These are phyloP conservation scores for Desmodesmus armatus DNA, from an alignment of 139 green algal species.

Conservation along the genomic window DNA sequence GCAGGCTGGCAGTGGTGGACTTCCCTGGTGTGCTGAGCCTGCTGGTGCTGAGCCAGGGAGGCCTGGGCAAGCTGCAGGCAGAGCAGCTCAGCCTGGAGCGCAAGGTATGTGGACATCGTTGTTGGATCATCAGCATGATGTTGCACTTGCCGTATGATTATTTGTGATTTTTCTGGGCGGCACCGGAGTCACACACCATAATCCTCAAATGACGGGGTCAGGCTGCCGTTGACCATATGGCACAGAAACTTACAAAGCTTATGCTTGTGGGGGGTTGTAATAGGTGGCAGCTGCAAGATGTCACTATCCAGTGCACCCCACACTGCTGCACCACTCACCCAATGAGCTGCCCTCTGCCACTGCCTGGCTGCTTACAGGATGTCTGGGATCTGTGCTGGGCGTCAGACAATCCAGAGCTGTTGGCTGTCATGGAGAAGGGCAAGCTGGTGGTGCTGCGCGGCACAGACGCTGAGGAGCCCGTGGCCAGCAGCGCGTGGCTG, in stretches of 20 bases:
- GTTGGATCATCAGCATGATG: too few species aligned
- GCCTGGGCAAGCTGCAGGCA: slow-evolving; percentile 38
- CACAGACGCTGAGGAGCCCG: slow-evolving; percentile 83
- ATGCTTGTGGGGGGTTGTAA: background rate
- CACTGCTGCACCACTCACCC: background rate
- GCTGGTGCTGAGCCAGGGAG: slow-evolving; percentile 63
- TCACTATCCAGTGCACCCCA: background rate
- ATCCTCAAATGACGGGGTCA: too few species aligned
- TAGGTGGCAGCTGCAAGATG: background rate
- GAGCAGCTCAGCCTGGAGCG: slow-evolving; percentile 72
- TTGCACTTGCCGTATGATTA: too few species aligned
- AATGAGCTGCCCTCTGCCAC: background rate
- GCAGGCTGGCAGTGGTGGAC: slow-evolving; percentile 79
- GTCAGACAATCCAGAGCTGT: slow-evolving; percentile 80
- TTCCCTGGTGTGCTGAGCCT: slow-evolving; percentile 81
- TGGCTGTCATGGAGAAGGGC: slow-evolving; percentile 90
- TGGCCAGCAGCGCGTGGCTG: slow-evolving; percentile 70
- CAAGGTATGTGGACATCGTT: slow-evolving; percentile 57
- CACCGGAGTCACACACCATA: too few species aligned
- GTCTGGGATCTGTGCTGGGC: slow-evolving; percentile 86
- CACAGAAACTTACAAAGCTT: too few species aligned
- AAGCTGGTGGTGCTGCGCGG: slow-evolving; percentile 85
- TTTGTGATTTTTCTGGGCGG: too few species aligned
- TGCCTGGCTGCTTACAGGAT: slow-evolving; percentile 55
- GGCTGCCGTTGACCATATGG: too few species aligned